phyloP scores from a whole-genome alignment of 345 rosid species.

The Brassica incana region DNA sequence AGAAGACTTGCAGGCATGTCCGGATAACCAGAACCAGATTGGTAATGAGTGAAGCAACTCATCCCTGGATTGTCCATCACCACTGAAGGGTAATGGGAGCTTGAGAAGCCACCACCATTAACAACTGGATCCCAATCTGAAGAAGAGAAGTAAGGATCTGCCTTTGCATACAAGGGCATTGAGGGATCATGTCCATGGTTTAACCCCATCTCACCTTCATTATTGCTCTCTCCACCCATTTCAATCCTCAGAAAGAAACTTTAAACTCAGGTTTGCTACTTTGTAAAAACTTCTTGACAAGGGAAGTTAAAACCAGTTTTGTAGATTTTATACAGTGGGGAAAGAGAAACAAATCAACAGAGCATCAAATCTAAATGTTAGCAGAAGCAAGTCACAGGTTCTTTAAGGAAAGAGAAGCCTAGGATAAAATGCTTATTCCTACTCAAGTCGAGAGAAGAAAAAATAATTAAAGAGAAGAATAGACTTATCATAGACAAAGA shows the following conservation, averaged over 20 bases:
- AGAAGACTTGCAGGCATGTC: conserved; percentile 59
- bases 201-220: conserved; percentile 51
- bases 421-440: conserved; percentile 41
- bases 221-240: conserved; percentile 59
- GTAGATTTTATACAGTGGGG: conserved; percentile 67
- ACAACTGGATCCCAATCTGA: conserved; percentile 85
- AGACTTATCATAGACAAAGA: conserved; percentile 50
- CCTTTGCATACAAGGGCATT: conserved; percentile 44
- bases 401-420: conserved; percentile 44
- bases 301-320: conserved; percentile 46
- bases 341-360: conserved; percentile 48
- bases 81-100: conserved; percentile 53
- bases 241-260: neutral
- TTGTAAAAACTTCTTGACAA: conserved; percentile 67
- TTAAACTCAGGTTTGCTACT: conserved; percentile 23
- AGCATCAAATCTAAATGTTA: conserved; percentile 63
- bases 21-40: conserved; percentile 48
- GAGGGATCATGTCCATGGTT: conserved; percentile 52
- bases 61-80: conserved; percentile 60
- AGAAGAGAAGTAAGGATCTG: conserved; percentile 66
- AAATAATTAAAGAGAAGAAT: conserved; percentile 40
- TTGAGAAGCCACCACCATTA: conserved; percentile 45
- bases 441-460: conserved; percentile 45
- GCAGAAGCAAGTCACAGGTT: conserved; percentile 47
- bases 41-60: conserved; percentile 50